phyloP scores from a whole-genome alignment of 371 early-diverging fungal genomes.

The Batrachochytrium dendrobatidis region DNA sequence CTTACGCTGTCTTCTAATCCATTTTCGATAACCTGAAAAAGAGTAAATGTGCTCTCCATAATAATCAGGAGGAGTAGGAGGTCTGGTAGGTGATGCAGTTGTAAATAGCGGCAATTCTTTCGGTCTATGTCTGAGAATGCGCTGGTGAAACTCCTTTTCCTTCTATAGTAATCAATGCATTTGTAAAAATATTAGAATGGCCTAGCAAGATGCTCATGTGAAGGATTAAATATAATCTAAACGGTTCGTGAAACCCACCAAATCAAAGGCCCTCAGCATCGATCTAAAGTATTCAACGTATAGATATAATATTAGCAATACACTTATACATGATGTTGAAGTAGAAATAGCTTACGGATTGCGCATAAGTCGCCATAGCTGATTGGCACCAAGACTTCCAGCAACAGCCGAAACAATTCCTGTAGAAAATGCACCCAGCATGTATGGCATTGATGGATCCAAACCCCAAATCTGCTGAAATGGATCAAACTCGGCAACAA shows the following conservation, averaged over 20 bases:
- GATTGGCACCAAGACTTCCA: slow-evolving; percentile 64
- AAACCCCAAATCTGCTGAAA: slow-evolving; percentile 67
- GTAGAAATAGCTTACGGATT: too few species aligned
- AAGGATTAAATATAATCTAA: too few species aligned
- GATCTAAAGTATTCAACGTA: too few species aligned
- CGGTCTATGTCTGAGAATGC: slow-evolving; percentile 70
- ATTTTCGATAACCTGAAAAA: slow-evolving; percentile 71
- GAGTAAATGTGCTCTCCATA: slow-evolving; percentile 89
- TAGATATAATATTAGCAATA: too few species aligned
- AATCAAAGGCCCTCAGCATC: too few species aligned
- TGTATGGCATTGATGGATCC: slow-evolving; percentile 67
- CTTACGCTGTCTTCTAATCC: slow-evolving; percentile 81
- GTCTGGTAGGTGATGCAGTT: neutral
- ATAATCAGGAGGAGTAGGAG: slow-evolving; percentile 82
- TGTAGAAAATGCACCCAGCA: slow-evolving; percentile 46
- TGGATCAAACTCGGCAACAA: slow-evolving; percentile 66
- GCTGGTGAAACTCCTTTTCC: slow-evolving; percentile 61
- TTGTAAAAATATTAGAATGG: too few species aligned
- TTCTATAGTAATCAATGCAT: neutral
- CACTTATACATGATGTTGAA: too few species aligned
- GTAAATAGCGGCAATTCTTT: slow-evolving; percentile 66
- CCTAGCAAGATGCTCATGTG: too few species aligned
- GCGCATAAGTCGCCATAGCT: slow-evolving; percentile 49
- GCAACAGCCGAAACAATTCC: slow-evolving; percentile 40
- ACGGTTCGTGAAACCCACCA: too few species aligned